Evolutionary conservation across 495 filamentous ascomycete genomes (phyloP), one percentile per base, ranked within the genome.

Genomic region (Podospora fimiseda): DNA sequence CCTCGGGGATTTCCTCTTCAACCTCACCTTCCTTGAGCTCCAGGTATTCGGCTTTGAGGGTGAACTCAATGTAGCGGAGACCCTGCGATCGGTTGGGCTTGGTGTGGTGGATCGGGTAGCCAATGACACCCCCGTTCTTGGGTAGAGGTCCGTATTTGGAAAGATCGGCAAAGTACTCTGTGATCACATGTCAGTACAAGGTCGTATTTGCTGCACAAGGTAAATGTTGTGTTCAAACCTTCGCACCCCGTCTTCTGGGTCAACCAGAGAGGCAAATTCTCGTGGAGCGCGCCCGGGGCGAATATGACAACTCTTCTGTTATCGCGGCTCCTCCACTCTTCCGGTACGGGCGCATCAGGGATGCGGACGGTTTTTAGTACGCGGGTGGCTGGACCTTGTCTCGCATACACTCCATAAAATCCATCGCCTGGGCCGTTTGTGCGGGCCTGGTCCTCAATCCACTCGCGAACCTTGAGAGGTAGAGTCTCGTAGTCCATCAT

Each of bases 391-490:
- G 19, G 47, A 6, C 19, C 9, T 2, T 62, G 52, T 33, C 48
- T 51, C 5, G 44, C 33, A 33, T 61, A 69, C 2, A 70, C 57
- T 9, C 62, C 68, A 50, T 60, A 70, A 24, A 70, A 38, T 0
- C 68, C 66, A 45, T 56, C 57, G 1, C 56, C 60, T 0, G 47
- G 18, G 1, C 55, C 57, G n/a, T 52, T 38, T 9, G 37, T 56
- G 7, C 62, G 55, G 43, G 67, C 66, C 51, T 63, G 60, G 47
- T 63, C 59, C 59, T 70, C 68, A 44, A 70, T 70, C 68, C 68
- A 70, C 58, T 66, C 60, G 37, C 64, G 52, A 49, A 69, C 64
- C 16, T 21, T 22, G 19, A 69, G 13, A 18, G 68, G 68, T 14
- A 70, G 33, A 1, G 60, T 53, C 9, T 38, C 45, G 53, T 70